Base-by-base conservation (phyloP, 805 yeast genomes). In the Ogataea trehaloabstinens region DNA sequence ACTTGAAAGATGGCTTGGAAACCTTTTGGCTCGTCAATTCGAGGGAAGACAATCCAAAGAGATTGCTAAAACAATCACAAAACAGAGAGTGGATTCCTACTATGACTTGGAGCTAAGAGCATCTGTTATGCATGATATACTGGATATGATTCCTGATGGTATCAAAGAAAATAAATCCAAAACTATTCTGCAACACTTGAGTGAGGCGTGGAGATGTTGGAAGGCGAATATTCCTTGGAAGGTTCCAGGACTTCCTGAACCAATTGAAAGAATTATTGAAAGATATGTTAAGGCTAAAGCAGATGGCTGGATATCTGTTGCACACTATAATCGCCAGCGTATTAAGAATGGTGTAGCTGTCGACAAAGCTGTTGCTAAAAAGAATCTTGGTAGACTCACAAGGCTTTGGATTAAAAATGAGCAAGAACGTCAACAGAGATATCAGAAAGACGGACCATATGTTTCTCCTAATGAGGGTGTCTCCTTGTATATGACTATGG, bases 151-250 rank as follows among this genome's bases (percentile, higher is more conserved):
- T 33, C 99, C 99, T 0, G 96, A 88, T 46, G 95, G 95, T 2
- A 74, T 93, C 44, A 83, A 86, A 52, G 93, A 87, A 54, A 85
- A 77, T 47, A 90, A 88, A 58, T 80, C 96, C 1, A 84, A 85
- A 53, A 80, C 95, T 0, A 84, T 93, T 37, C 63, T 93, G 34
- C 98, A 93, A 54, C 99, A 93, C 62, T 70, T 93, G 41, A 85
- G 95, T 56, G 99, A 93, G 61, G 99, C 99, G 0, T 93, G 99
- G 99, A 71, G 99, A 59, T 93, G 98, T 60, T 93, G 99, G 99
- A 93, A 93, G 60, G 99, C 99, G 2, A 91, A 93, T 56, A 84
- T 93, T 42, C 96, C 97, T 0, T 93, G 98, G 98, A 81, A 87
- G 50, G 98, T 93, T 12, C 95, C 96, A 1, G 98, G 98, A 0